Conservation (phyloP, 1,284 basidiomycete genomes). For the Papiliotrema laurentii region DNA sequence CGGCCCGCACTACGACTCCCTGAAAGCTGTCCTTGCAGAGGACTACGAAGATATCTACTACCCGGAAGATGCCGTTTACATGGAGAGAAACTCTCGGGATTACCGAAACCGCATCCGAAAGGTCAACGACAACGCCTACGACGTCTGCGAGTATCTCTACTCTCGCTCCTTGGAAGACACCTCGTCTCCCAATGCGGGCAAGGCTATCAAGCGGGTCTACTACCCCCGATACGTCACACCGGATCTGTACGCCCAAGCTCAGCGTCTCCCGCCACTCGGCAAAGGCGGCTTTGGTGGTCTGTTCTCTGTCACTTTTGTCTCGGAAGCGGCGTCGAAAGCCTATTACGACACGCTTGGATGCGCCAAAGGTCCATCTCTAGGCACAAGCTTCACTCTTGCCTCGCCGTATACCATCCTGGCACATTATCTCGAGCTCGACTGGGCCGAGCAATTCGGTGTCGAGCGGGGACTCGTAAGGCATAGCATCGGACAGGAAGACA, state of each 20-base stretch:
- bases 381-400: slow-evolving; percentile 93
- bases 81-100: slow-evolving; percentile 96
- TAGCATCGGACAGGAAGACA: slow-evolving; percentile 84
- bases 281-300: slow-evolving; percentile 82
- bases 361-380: slow-evolving; percentile 87
- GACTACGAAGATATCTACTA: slow-evolving; percentile 85
- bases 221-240: slow-evolving; percentile 82
- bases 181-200: slow-evolving; percentile 23
- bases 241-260: slow-evolving; percentile 66
- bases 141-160: slow-evolving; percentile 73
- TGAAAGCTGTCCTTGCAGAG: slow-evolving; percentile 61
- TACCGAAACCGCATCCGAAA: slow-evolving; percentile 69
- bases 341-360: slow-evolving; percentile 85
- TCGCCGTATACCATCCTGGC: slow-evolving; percentile 91
- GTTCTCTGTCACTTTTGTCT: slow-evolving; percentile 84
- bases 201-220: slow-evolving; percentile 74
- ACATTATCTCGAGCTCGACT: slow-evolving; percentile 85
- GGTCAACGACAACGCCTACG: slow-evolving; percentile 80
- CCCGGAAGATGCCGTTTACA: slow-evolving; percentile 87
- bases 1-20: slow-evolving; percentile 59
- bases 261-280: slow-evolving; percentile 37
- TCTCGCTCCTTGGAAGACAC: slow-evolving; percentile 53
- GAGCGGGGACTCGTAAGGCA: slow-evolving; percentile 80
- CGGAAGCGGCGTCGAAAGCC: slow-evolving; percentile 61
- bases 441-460: slow-evolving; percentile 84